Evolutionary conservation across 768 basidiomycete genomes (phyloP), one percentile per base, ranked within the genome.

Genomic region (Kwoniella sp.): DNA sequence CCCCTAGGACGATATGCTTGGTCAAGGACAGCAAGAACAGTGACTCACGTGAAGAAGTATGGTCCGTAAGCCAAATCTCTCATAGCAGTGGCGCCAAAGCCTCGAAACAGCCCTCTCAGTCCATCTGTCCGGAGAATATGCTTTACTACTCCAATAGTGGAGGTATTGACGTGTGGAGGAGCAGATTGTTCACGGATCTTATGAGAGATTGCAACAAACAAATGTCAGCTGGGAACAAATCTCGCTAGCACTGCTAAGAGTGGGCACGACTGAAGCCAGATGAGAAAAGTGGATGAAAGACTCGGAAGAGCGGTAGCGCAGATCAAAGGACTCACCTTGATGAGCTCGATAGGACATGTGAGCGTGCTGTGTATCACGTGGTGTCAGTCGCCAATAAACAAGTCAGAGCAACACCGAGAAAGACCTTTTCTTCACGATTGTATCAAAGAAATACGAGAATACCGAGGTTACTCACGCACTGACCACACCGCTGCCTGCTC

Each of bases 31-130:
- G n/a, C 40, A 44, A 44, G 8, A 19, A 9, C 8, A 44, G 40
- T 48, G n/a, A 82, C 87, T 69, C 69, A 89, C 89, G 88, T 85
- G 58, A 84, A 82, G 77, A 95, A 96, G 79, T 96, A 95, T 1
- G 88, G 86, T 7, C 92, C 93, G 72, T 90, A 95, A 1, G 88
- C 91, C 9, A 84, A 82, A 77, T 95, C 92, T 33, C 93, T 82
- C 37, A 92, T 74, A 0, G 87, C 87, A 0, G 91, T 94, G 0
- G 86, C 85, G 0, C 84, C 82, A 52, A 90, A 80, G 0, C 93
- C 93, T 4, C 92, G 86, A 78, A 89, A 95, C 6, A 94, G 79
- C 0, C 88, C 90, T 51, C 81, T 76, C 15, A 90, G 21, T 0
- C 90, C 90, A 22, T 84, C 81, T 53, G 81, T 80, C 49, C 79